Evolutionary conservation across 2,329 filamentous ascomycete genomes (phyloP), one percentile per base, ranked within the genome.

Genomic region (Diaporthe batatas): DNA sequence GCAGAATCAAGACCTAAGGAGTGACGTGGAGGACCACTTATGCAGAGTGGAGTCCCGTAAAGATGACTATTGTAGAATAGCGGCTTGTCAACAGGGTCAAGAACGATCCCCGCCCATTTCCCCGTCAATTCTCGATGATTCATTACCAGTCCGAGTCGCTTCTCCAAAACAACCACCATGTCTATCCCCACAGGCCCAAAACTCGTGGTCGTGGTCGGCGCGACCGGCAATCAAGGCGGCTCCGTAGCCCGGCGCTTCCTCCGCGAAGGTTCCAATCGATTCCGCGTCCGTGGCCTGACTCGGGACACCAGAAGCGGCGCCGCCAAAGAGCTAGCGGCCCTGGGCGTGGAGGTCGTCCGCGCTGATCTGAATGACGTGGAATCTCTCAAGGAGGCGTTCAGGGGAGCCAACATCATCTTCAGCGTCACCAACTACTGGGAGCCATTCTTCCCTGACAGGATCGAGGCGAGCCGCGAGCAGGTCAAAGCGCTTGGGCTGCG

Each of bases 361-460:
- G 86, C 83, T 7, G 82, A 89, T 44, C 78, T 87, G 42, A 81
- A 85, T 70, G 83, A 87, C 59, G 76, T 80, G 3, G 74, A 75
- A 1, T 81, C 81, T 16, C 81, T 89, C 44, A 78, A 81, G 59
- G 54, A 76, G 0, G 85, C 83, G 0, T 87, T 88, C 71, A 49
- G 75, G 2, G 85, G 83, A 10, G 87, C 86, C 23, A 83, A 85
- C 72, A 77, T 84, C 72, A 88, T 90, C 73, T 90, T 90, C 79
- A 82, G 83, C 73, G 85, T 88, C 65, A 90, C 88, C 0, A 84
- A 90, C 74, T 90, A 87, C 79, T 90, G 86, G 85, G 84, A 87
- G 70, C 82, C 84, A 2, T 88, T 88, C 76, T 84, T 84, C 77
- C 80, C 83, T 3, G 81, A 83, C 0, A 83, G 85, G 73, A 83